Evolutionary conservation across 129 eudicot genomes (phyloP), one percentile per base, ranked within the genome.

Genomic region (Helianthus tuberosus): DNA sequence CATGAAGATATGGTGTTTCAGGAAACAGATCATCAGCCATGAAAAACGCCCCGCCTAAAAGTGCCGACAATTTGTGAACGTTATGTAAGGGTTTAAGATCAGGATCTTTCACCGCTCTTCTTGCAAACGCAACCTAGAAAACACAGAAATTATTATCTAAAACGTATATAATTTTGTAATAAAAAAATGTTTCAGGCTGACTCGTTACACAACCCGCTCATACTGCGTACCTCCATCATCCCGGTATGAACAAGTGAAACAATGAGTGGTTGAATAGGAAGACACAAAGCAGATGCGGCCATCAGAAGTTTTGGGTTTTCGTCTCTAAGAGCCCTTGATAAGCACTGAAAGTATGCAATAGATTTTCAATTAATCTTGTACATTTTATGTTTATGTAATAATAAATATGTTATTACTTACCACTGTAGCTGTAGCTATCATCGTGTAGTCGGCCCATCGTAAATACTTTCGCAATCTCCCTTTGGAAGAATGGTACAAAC

Each of bases 401-500:
- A 50, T 49, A 3, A 47, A 47, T 13, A 41, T 48, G 61, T 68
- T 64, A 64, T 25, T 69, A 71, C 89, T 79, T 66, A 91, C 99
- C 96, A 95, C 88, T 6, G 97, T 86, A 53, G 99, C 92, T n/a
- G 97, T 86, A 44, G 99, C 99, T 49, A 95, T 95, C 92, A 91
- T 89, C 4, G 99, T 80, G 84, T 95, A 95, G 77, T 95, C 99
- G 29, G 91, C 94, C 99, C 99, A 95, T 87, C 99, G 83, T 53
- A 95, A 47, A 71, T 89, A 91, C 88, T 79, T 91, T 79, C 88
- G 87, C 66, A 78, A 58, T 81, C 77, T 89, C 10, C 99, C 99
- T 82, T 85, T 85, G 14, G 99, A 95, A 68, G 96, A 81, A 87
- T 95, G 99, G 74, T 95, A 95, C 73, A 95, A 48, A 81, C 92